These are phyloP conservation scores for Stylosanthes scabra DNA, from an alignment of 331 rosid species.

Conservation along the genomic window DNA sequence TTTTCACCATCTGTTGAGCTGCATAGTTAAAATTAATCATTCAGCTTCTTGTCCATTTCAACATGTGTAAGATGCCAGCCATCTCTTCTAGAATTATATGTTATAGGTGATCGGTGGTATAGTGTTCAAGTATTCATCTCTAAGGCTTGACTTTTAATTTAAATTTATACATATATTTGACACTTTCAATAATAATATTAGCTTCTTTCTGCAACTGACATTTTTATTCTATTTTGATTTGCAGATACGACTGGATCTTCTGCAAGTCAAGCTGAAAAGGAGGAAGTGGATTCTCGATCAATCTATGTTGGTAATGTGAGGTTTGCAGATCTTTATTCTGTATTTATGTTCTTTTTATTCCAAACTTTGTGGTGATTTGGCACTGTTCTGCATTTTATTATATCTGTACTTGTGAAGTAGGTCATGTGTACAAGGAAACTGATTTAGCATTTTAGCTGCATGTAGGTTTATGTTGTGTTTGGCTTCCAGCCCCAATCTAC, in stretches of 20 bases:
- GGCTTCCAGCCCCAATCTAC: neutral
- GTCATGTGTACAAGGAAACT: conserved; percentile 4
- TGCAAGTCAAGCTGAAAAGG: conserved; percentile 95
- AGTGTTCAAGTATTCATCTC: neutral
- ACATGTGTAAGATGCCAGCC: neutral
- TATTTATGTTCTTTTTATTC: neutral
- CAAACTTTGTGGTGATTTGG: neutral
- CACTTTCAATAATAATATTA: conserved; percentile 5
- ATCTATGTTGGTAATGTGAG: conserved; percentile 99
- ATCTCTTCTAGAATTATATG: neutral
- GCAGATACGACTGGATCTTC: conserved; percentile 79
- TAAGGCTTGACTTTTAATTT: neutral
- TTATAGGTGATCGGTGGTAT: neutral
- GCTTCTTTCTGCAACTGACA: conserved; percentile 12
- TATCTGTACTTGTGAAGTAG: conserved; percentile 16
- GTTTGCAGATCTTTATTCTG: conserved; percentile 41
- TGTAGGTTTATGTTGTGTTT: conserved; percentile 10
- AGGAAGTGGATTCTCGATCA: conserved; percentile 96
- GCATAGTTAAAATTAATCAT: neutral
- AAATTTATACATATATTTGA: neutral
- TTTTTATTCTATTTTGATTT: conserved; percentile 38
- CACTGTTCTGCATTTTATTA: neutral
- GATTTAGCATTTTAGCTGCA: conserved; percentile 11
- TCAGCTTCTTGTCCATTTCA: neutral
- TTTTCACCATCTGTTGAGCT: neutral